Conservation (phyloP, 768 basidiomycete species). For the Boletus barrowsii region DNA sequence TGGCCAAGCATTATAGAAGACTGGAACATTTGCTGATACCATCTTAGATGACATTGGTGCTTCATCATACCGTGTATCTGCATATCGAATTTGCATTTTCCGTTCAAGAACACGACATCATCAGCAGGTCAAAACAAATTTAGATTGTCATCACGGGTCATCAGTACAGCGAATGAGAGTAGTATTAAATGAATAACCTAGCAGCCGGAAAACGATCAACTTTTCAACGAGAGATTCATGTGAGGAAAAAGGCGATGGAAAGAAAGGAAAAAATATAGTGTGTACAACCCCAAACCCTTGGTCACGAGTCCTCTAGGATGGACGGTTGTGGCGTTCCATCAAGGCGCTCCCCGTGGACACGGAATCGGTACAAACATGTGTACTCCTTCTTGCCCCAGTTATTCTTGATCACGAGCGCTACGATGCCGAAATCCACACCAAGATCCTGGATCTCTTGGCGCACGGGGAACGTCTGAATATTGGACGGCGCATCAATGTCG, state of each 20-base stretch:
- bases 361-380: constrained; percentile 87
- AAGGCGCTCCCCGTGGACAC: constrained; percentile 67
- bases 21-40: not conserved
- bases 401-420: constrained; percentile 72
- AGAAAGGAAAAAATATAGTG: not conserved
- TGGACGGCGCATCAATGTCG: constrained; percentile 46
- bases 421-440: constrained; percentile 80
- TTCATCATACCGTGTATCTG: not conserved
- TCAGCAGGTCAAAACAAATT: not conserved
- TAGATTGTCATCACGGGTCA: constrained; percentile 22
- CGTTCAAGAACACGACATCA: not conserved
- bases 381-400: constrained; percentile 86
- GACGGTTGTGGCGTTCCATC: constrained; percentile 40
- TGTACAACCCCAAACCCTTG: constrained; percentile 5
- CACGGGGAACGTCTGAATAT: constrained; percentile 82
- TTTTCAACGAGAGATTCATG: constrained; percentile 6
- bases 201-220: constrained; percentile 4
- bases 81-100: not conserved
- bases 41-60: not conserved
- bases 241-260: not conserved
- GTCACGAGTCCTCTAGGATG: constrained; percentile 23
- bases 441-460: constrained; percentile 62
- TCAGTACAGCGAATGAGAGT: constrained; percentile 19
- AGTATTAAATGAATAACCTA: constrained; percentile 26
- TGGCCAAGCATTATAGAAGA: constrained; percentile 10